phyloP scores from a whole-genome alignment of 2,329 filamentous ascomycete genomes.

The Arthrobotrys megalospora region DNA sequence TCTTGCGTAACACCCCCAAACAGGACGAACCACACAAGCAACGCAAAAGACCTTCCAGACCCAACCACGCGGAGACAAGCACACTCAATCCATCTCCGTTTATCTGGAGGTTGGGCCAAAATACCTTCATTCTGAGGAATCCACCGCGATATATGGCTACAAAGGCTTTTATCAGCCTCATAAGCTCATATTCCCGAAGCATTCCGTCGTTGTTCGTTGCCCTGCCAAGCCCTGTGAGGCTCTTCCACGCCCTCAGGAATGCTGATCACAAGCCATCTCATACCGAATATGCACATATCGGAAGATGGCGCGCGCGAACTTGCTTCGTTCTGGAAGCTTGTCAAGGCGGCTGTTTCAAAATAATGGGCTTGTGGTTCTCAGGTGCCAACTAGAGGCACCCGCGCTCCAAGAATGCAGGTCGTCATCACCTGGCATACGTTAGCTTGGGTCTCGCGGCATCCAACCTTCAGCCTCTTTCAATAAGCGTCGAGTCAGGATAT shows the following conservation, averaged over 20 bases:
- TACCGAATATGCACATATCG: constrained; percentile 9
- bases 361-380: constrained; percentile 7
- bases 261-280: constrained; percentile 6
- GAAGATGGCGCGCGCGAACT: constrained; percentile 26
- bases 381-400: constrained; percentile 1
- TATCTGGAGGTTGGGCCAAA: constrained; percentile 19
- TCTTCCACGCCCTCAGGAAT: neutral
- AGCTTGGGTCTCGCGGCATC: neutral
- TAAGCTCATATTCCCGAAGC: constrained; percentile 43
- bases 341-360: constrained; percentile 20
- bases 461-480: constrained; percentile 21
- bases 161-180: constrained; percentile 30
- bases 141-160: neutral
- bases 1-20: constrained; percentile 50
- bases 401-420: constrained; percentile 28
- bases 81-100: constrained; percentile 34
- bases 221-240: constrained; percentile 32
- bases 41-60: constrained; percentile 39
- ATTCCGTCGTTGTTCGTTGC: constrained; percentile 23
- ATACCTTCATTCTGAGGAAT: constrained; percentile 28
- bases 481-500: constrained; percentile 15
- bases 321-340: constrained; percentile 29
- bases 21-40: constrained; percentile 41
- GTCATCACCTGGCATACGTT: constrained; percentile 1
- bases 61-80: constrained; percentile 23